A percentile compares a stretch with the other conserved stretches of the same genome.
These are phyloP conservation scores for Herpetospermum pedunculosum DNA, from an alignment of 306 rosid genomes.

Conservation along the genomic window DNA sequence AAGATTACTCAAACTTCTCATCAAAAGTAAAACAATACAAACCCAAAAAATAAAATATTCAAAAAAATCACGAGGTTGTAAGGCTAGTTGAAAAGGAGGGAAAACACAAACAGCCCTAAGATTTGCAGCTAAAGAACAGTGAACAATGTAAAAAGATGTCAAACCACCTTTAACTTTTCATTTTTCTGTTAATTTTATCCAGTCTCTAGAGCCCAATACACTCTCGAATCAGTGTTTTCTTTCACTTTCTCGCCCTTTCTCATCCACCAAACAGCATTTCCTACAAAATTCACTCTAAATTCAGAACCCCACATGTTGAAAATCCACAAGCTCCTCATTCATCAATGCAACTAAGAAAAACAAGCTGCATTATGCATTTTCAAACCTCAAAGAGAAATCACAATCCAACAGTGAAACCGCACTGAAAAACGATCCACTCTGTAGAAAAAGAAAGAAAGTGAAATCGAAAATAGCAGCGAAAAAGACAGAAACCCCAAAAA, in stretches of 20 bases:
- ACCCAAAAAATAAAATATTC: neutral
- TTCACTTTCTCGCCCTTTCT: constrained; percentile 1
- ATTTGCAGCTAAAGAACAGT: neutral
- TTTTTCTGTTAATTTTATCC: neutral
- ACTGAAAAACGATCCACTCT: neutral
- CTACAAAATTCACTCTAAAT: neutral
- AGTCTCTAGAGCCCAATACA: neutral
- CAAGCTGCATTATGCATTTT: neutral
- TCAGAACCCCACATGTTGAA: neutral
- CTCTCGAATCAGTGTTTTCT: neutral
- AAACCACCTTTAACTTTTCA: neutral
- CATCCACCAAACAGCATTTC: neutral
- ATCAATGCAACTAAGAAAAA: neutral
- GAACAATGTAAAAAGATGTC: neutral
- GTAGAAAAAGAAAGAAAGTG: neutral
- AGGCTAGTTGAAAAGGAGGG: neutral
- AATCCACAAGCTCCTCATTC: neutral
- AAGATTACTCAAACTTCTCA: neutral
- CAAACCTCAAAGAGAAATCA: neutral
- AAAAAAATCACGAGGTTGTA: neutral
- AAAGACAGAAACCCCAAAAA: neutral
- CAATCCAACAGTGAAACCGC: neutral
- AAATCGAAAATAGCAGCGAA: neutral
- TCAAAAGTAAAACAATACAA: neutral
- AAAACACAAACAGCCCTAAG: neutral